Evolutionary conservation across 116 monocot genomes (phyloP).

Genomic region (Zostera marina): DNA sequence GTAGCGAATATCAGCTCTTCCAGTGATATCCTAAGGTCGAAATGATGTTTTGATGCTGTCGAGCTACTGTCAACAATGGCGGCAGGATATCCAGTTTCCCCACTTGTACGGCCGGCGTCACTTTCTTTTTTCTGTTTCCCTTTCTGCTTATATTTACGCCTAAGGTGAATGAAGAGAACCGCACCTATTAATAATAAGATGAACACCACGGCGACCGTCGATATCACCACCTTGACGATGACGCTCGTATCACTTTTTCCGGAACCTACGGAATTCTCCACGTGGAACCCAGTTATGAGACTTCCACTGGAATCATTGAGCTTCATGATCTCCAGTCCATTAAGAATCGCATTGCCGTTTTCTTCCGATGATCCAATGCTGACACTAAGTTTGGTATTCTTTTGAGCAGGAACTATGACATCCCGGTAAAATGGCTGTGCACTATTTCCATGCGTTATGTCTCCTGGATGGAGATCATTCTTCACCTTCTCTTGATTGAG

Average conservation of each 20-base stretch:
- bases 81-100: neutral
- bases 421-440: slow-evolving; percentile 28
- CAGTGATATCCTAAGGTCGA: slow-evolving; percentile 26
- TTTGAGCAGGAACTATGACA: slow-evolving; percentile 10
- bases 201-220: neutral
- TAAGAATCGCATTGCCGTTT: slow-evolving; percentile 26
- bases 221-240: neutral
- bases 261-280: neutral
- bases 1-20: slow-evolving; percentile 24
- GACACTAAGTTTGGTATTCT: slow-evolving; percentile 13
- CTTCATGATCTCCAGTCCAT: slow-evolving; percentile 80
- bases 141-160: neutral
- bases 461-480: slow-evolving; percentile 10
- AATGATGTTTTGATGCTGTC: slow-evolving; percentile 4
- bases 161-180: neutral
- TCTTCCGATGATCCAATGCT: slow-evolving; percentile 15
- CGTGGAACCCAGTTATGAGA: neutral
- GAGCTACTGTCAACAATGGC: neutral
- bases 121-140: neutral
- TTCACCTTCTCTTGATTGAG: slow-evolving; percentile 8
- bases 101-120: neutral
- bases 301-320: slow-evolving; percentile 10
- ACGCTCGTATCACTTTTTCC: neutral
- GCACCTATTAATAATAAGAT: neutral
- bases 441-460: neutral